phyloP scores from a whole-genome alignment of 1,139 yeast species.

The Pneumocystis jirovecii region DNA sequence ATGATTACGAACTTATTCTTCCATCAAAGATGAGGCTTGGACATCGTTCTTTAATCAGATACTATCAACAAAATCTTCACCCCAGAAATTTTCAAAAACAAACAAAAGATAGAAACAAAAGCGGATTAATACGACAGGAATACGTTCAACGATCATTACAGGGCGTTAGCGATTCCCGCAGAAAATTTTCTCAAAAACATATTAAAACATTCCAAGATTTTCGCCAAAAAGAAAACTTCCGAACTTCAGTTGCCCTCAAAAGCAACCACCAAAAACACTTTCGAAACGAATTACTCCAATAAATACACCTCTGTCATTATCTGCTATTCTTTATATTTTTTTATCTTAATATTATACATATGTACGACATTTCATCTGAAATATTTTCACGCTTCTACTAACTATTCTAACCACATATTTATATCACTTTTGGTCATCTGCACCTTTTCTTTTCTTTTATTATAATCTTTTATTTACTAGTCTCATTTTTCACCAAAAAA shows the following conservation, averaged over 20 bases:
- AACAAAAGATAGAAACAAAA: conserved; percentile 81
- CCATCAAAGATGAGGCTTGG: conserved; percentile 76
- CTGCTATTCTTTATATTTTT: neutral
- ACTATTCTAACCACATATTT: too few species aligned
- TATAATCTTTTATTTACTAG: too few species aligned
- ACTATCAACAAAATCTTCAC: conserved; percentile 74
- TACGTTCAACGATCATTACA: conserved; percentile 31
- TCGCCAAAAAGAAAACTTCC: conserved; percentile 49
- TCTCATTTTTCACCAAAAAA: too few species aligned
- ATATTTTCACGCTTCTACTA: too few species aligned
- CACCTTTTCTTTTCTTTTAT: too few species aligned
- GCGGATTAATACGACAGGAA: conserved; percentile 23
- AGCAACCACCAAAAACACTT: conserved; percentile 50
- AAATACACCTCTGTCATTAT: neutral
- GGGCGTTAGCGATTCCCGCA: conserved; percentile 10
- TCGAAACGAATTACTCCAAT: neutral
- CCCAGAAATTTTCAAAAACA: conserved; percentile 59
- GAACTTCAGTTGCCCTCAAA: conserved; percentile 58
- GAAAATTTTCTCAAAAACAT: conserved; percentile 7
- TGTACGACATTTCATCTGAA: neutral
- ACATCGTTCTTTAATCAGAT: conserved; percentile 74
- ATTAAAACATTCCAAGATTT: conserved; percentile 35
- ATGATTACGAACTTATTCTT: conserved; percentile 65
- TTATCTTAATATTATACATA: neutral
- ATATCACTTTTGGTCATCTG: too few species aligned